Evolutionary conservation across 1,284 basidiomycete genomes (phyloP), one percentile per base, ranked within the genome.

Genomic region (Xerocomus amazonicus): DNA sequence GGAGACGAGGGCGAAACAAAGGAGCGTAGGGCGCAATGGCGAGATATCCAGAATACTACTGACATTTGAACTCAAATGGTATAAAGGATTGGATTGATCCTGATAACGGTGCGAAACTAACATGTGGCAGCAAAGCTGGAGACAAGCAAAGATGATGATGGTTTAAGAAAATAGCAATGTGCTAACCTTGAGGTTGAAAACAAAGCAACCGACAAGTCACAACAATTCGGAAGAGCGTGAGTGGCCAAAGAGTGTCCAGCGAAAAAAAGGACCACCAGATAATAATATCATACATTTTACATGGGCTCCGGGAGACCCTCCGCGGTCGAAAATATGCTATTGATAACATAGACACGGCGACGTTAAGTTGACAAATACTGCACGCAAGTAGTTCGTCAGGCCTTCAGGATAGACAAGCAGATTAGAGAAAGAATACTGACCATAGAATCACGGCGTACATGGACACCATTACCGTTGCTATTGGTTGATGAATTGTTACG

Each of bases 341-440:
- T 33, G 63, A 65, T 66, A 65, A 65, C 58, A 59, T 63, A 65
- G 52, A 38, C 40, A 45, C n/a, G 10, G 19, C 10, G 35, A 10
- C 29, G 37, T 60, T 37, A 65, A 41, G 57, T 31, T 34, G 62
- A 45, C 63, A 65, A 47, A 59, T 59, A 69, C 66, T 68, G 16
- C 8, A 29, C 7, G 9, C 12, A 44, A 33, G 13, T 23, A 23
- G 19, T 23, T 4, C 4, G 4, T 23, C 19, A 23, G 19, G 10
- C n/a, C 44, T 44, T 68, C 44, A 68, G 43, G 46, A 50, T 41
- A 43, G 51, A 35, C 6, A 6, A 13, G 13, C 7, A 3, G 8
- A 33, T 35, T 19, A 32, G 8, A 13, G 2, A 47, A 39, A 13
- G 44, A 9, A 19, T 23, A 41, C 58, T 47, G n/a, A 60, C 54